Evolutionary conservation across 2,329 filamentous ascomycete genomes (phyloP).

Genomic region (Arthrocladium fulminans): DNA sequence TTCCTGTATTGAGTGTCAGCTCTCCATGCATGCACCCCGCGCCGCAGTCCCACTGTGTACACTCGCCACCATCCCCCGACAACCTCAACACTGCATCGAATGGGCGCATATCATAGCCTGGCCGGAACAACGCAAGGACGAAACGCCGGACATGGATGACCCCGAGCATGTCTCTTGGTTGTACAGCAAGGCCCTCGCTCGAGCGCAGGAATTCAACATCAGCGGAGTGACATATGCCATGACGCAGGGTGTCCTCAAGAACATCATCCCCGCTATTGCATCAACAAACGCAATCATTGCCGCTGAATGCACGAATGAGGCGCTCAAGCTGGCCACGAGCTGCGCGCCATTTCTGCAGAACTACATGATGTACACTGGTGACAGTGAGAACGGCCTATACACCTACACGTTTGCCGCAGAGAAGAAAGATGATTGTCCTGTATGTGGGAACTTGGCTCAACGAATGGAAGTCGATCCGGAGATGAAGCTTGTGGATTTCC

Average conservation of each 20-base stretch:
- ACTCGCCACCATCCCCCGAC: slow-evolving; percentile 87
- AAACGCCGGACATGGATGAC: slow-evolving; percentile 86
- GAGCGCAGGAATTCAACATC: slow-evolving; percentile 84
- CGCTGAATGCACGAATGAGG: slow-evolving; percentile 92
- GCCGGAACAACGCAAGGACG: slow-evolving; percentile 77
- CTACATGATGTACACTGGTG: slow-evolving; percentile 99
- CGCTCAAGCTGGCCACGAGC: slow-evolving; percentile 81
- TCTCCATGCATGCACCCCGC: slow-evolving; percentile 96
- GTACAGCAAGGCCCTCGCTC: slow-evolving; percentile 70
- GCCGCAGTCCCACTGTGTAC: slow-evolving; percentile 96
- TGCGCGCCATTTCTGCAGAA: slow-evolving; percentile 77
- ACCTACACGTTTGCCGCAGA: slow-evolving; percentile 96
- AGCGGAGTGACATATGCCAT: slow-evolving; percentile 86
- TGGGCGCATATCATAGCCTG: slow-evolving; percentile 98
- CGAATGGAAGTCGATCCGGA: slow-evolving; percentile 62
- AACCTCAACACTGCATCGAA: slow-evolving; percentile 96
- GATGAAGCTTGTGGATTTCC: slow-evolving; percentile 69
- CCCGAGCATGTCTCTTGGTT: slow-evolving; percentile 97
- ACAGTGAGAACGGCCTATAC: slow-evolving; percentile 90
- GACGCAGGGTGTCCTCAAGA: slow-evolving; percentile 96
- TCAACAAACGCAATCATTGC: slow-evolving; percentile 96
- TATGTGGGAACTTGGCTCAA: slow-evolving; percentile 76
- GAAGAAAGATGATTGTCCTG: slow-evolving; percentile 88
- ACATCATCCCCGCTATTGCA: slow-evolving; percentile 97
- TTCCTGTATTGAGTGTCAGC: slow-evolving; percentile 94